Percentiles rank a stretch among this genome's conserved stretches.
Conservation (phyloP, 495 filamentous ascomycete genomes). For the Aspergillus ellipticus region DNA sequence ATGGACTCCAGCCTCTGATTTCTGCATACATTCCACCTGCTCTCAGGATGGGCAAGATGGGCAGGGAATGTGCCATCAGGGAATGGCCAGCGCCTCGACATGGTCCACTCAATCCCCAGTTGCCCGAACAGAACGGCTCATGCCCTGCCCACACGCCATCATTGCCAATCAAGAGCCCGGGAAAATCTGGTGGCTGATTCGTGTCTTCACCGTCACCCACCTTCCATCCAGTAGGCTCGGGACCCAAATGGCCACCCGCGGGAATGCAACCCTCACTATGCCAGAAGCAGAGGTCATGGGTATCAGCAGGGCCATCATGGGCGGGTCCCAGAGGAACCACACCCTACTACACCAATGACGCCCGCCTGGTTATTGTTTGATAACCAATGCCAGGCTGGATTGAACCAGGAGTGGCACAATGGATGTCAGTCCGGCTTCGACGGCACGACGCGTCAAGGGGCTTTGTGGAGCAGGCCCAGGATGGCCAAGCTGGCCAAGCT, state of each 20-base stretch:
- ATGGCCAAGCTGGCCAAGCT: conserved; percentile 5
- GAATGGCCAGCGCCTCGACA: conserved; percentile 22
- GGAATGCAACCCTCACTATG: conserved; percentile 40
- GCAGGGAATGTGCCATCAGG: conserved; percentile 34
- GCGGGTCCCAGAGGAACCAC: conserved; percentile 22
- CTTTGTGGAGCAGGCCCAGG: background rate
- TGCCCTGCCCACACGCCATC: conserved; percentile 8
- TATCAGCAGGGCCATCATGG: conserved; percentile 25
- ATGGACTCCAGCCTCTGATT: conserved; percentile 38
- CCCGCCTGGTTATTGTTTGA: conserved; percentile 6
- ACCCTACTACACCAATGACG: conserved; percentile 19
- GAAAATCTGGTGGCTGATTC: conserved; percentile 21
- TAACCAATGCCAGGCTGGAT: conserved; percentile 2
- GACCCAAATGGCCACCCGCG: conserved; percentile 31
- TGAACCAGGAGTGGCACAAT: conserved; percentile 7
- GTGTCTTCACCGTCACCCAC: conserved; percentile 20
- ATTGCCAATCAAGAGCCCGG: conserved; percentile 27
- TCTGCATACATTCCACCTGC: conserved; percentile 38
- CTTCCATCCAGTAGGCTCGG: conserved; percentile 12
- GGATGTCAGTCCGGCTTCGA: conserved; percentile 6
- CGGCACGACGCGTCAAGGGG: conserved; percentile 2
- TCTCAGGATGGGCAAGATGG: conserved; percentile 36
- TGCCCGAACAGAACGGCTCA: conserved; percentile 21
- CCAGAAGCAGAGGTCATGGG: conserved; percentile 28
- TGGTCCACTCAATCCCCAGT: conserved; percentile 22